phyloP scores from a whole-genome alignment of 1,139 yeast species.

The Saccharomycopsis crataegensis region DNA sequence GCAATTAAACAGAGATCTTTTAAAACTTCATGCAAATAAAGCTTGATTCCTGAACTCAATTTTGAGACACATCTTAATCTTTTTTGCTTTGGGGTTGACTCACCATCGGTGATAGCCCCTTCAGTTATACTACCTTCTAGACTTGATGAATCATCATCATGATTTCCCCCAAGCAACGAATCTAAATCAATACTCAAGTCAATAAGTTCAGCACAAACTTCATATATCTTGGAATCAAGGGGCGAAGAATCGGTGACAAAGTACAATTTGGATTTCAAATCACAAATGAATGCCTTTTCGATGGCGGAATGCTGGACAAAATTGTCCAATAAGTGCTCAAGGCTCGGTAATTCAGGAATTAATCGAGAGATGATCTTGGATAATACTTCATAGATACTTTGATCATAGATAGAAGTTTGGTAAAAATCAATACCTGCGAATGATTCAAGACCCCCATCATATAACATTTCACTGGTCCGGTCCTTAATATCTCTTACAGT shows the following conservation, averaged over 20 bases:
- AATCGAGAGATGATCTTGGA: constrained; percentile 87
- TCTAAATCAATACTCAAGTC: constrained; percentile 90
- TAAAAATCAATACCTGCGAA: constrained; percentile 83
- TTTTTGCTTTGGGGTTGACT: constrained; percentile 26
- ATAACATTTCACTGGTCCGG: constrained; percentile 84
- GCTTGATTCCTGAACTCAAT: constrained; percentile 56
- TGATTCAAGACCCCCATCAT: constrained; percentile 85
- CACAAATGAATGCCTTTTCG: constrained; percentile 89
- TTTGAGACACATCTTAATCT: constrained; percentile 35
- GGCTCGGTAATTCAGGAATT: constrained; percentile 78
- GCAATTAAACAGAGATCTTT: constrained; percentile 90
- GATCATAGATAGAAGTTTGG: constrained; percentile 89
- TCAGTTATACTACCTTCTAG: background rate
- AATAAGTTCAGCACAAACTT: constrained; percentile 93
- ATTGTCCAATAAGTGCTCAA: constrained; percentile 84
- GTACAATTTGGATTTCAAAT: constrained; percentile 87
- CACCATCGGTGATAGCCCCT: no score
- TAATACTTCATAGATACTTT: constrained; percentile 92
- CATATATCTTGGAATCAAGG: constrained; percentile 91
- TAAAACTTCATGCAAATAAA: constrained; percentile 86
- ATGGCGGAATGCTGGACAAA: constrained; percentile 84
- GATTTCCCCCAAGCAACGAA: constrained; percentile 32
- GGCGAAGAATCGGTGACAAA: constrained; percentile 96
- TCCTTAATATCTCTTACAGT: constrained; percentile 97
- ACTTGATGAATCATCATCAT: background rate